Conservation (phyloP, 2,329 filamentous ascomycete species). For the Herpomyces periplanetae region DNA sequence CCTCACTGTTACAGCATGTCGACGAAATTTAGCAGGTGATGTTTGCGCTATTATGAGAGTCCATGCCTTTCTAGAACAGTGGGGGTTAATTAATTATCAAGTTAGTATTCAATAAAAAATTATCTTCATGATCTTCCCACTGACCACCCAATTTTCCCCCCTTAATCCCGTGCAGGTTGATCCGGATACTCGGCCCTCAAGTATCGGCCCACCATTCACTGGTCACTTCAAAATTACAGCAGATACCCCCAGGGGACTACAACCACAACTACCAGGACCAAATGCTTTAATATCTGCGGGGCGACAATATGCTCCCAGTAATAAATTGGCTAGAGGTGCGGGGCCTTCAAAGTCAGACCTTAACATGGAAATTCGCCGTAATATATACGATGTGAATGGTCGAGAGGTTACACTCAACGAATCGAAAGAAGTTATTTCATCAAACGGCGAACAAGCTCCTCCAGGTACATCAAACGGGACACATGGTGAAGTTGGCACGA, state of each 20-base stretch:
- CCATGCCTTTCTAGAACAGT: conserved; percentile 86
- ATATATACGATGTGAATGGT: conserved; percentile 70
- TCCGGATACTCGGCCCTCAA: conserved; percentile 67
- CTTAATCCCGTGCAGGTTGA: conserved; percentile 25
- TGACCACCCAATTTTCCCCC: conserved; percentile 4
- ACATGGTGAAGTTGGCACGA: conserved; percentile 10
- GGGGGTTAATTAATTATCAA: conserved; percentile 96
- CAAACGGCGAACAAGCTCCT: conserved; percentile 20
- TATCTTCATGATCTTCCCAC: conserved; percentile 1
- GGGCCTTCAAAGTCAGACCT: conserved; percentile 33
- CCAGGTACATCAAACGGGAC: too few relatives aligned
- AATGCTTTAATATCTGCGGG: conserved; percentile 20
- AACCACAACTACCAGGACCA: conserved; percentile 68
- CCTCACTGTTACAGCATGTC: conserved; percentile 75
- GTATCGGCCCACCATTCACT: conserved; percentile 79
- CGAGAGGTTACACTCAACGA: conserved; percentile 38
- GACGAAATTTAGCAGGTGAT: conserved; percentile 73
- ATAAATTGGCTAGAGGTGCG: conserved; percentile 22
- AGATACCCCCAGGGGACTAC: conserved; percentile 70
- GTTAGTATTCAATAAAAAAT: conserved; percentile 11
- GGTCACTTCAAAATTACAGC: conserved; percentile 87
- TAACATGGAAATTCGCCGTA: conserved; percentile 68
- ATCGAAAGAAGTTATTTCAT: conserved; percentile 22
- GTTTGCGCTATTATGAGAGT: conserved; percentile 98
- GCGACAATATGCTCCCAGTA: conserved; percentile 23